phyloP scores from a whole-genome alignment of 2,329 filamentous ascomycete species.

The Fusarium coffeatum region DNA sequence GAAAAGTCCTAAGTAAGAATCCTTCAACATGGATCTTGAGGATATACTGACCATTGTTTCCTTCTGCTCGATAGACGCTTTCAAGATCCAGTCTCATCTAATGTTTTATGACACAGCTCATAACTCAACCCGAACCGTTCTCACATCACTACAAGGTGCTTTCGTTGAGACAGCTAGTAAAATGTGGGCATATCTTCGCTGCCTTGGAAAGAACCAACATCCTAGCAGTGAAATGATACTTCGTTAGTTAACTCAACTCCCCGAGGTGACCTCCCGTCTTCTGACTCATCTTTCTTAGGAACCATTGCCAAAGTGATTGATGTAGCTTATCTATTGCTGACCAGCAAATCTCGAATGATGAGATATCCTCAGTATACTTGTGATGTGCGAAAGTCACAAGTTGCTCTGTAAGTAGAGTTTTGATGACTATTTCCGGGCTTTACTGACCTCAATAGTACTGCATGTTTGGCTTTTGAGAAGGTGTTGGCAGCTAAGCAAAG shows the following conservation, averaged over 20 bases:
- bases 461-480: conserved; percentile 74
- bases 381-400: conserved; percentile 69
- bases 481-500: conserved; percentile 80
- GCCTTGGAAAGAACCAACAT: conserved; percentile 66
- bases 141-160: conserved; percentile 78
- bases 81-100: conserved; percentile 86
- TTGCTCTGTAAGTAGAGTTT: conserved; percentile 66
- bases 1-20: conserved; percentile 76
- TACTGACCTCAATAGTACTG: conserved; percentile 63
- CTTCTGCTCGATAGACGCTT: conserved; percentile 60
- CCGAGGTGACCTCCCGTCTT: fast-evolving
- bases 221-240: conserved; percentile 71
- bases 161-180: conserved; percentile 85
- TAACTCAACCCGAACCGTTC: conserved; percentile 76
- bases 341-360: conserved; percentile 60
- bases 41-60: conserved; percentile 1
- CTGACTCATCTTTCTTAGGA: conserved; percentile 53
- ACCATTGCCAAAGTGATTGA: conserved; percentile 75
- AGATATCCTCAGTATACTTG: conserved; percentile 67
- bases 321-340: conserved; percentile 72
- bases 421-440: not conserved
- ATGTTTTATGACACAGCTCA: conserved; percentile 86
- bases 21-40: not conserved
- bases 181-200: conserved; percentile 70
- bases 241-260: conserved; percentile 59